phyloP scores from a whole-genome alignment of 176 grass and related monocot genomes.

The Otatea glauca region DNA sequence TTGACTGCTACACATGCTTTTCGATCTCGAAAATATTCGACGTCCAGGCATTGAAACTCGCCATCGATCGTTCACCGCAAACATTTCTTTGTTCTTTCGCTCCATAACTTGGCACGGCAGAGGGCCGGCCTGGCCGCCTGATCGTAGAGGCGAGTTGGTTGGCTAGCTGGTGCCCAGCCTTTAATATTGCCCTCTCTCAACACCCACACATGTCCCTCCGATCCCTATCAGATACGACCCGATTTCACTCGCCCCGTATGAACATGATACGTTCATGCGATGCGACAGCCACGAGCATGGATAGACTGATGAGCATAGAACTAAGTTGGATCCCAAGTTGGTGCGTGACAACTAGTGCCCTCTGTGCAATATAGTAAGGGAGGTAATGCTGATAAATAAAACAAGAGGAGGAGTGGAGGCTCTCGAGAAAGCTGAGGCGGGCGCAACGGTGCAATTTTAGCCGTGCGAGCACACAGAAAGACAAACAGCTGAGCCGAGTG shows the following conservation, averaged over 20 bases:
- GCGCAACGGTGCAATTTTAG: constrained; percentile 24
- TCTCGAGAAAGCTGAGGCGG: neutral
- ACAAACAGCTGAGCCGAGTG: no score
- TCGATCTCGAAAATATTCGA: no score
- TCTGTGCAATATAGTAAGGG: neutral
- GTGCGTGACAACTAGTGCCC: neutral
- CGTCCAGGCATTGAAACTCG: no score
- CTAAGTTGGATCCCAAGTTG: neutral
- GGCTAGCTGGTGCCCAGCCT: neutral
- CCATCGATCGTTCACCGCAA: no score
- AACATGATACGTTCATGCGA: neutral
- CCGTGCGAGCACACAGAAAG: neutral
- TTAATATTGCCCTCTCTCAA: neutral
- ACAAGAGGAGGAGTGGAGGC: neutral
- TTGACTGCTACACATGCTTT: no score
- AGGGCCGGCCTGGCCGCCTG: neutral
- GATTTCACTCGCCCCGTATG: neutral
- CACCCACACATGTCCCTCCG: neutral
- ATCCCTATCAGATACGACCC: neutral
- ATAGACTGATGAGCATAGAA: neutral
- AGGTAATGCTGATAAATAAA: no score
- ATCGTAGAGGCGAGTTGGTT: neutral
- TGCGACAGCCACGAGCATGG: neutral
- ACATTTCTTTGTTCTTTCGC: no score
- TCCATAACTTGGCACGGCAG: neutral